These are phyloP conservation scores for Coniochaeta sp. DNA, from an alignment of 2,329 filamentous ascomycete genomes.

Conservation along the genomic window DNA sequence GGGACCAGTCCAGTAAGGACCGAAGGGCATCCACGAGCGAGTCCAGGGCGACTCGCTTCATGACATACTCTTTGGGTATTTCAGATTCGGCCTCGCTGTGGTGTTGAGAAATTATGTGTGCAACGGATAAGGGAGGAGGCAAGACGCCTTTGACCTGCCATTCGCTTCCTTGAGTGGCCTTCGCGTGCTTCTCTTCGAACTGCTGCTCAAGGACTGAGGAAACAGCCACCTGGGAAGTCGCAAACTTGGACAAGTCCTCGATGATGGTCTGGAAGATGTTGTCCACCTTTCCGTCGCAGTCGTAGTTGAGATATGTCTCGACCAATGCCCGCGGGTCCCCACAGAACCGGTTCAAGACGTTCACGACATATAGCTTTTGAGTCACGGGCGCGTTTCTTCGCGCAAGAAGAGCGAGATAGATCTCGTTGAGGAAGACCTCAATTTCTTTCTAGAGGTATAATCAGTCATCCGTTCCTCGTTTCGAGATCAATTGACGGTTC, in stretches of 20 bases:
- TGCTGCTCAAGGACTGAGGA: conserved; percentile 73
- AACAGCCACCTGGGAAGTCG: conserved; percentile 69
- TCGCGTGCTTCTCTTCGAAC: conserved; percentile 73
- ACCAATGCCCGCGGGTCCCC: conserved; percentile 83
- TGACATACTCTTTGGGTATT: conserved; percentile 80
- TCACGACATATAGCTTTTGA: conserved; percentile 89
- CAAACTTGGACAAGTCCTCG: conserved; percentile 85
- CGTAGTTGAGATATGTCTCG: conserved; percentile 96
- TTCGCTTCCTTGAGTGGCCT: conserved; percentile 54
- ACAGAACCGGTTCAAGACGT: conserved; percentile 75
- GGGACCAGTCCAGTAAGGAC: conserved; percentile 89
- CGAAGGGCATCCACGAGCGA: conserved; percentile 81
- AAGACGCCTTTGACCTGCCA: conserved; percentile 85
- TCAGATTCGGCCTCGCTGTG: conserved; percentile 63
- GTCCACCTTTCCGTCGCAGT: conserved; percentile 90
- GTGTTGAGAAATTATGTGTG: conserved; percentile 56
- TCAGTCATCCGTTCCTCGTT: conserved; percentile 1
- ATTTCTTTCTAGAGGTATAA: conserved; percentile 75
- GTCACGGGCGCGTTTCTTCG: conserved; percentile 78
- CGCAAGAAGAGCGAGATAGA: conserved; percentile 87
- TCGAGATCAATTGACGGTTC: neutral
- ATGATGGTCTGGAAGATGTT: conserved; percentile 96
- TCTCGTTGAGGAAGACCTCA: conserved; percentile 95
- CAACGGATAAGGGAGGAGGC: conserved; percentile 78
- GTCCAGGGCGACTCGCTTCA: conserved; percentile 86